Percentiles rank a stretch among this genome's conserved stretches.
Conservation (phyloP, 345 rosid species). For the Citrus medica region DNA sequence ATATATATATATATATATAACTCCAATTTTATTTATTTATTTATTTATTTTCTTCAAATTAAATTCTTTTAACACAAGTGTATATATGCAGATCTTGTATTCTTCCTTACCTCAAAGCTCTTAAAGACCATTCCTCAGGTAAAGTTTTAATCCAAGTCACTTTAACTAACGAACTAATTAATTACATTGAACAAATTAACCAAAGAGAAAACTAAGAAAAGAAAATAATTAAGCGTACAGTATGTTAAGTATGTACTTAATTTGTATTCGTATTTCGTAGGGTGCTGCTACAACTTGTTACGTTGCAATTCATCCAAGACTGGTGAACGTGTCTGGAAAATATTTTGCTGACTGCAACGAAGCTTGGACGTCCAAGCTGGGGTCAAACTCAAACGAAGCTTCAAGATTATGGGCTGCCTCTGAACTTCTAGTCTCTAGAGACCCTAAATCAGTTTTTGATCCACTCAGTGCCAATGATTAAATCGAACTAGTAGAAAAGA, state of each 20-base stretch:
- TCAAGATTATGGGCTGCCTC: conserved; percentile 78
- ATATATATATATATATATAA: neutral
- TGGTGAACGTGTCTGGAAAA: conserved; percentile 59
- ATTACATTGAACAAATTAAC: neutral
- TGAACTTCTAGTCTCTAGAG: conserved; percentile 68
- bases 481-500: neutral
- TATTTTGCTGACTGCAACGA: conserved; percentile 93
- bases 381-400: conserved; percentile 67
- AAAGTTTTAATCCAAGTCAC: neutral
- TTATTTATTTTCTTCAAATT: neutral
- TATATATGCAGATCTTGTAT: conserved; percentile 57
- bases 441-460: conserved; percentile 44
- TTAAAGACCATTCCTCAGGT: conserved; percentile 94
- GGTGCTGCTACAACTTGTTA: conserved; percentile 97
- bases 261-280: conserved; percentile 24
- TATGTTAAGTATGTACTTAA: no score
- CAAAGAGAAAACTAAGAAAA: neutral
- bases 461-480: conserved; percentile 26
- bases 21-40: neutral
- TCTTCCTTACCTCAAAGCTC: conserved; percentile 81
- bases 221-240: no score
- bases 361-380: conserved; percentile 67
- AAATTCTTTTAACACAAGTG: neutral
- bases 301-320: conserved; percentile 66
- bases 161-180: no score